Base-by-base conservation (phyloP, 495 filamentous ascomycete genomes). In the Penicillium longicatenatum region DNA sequence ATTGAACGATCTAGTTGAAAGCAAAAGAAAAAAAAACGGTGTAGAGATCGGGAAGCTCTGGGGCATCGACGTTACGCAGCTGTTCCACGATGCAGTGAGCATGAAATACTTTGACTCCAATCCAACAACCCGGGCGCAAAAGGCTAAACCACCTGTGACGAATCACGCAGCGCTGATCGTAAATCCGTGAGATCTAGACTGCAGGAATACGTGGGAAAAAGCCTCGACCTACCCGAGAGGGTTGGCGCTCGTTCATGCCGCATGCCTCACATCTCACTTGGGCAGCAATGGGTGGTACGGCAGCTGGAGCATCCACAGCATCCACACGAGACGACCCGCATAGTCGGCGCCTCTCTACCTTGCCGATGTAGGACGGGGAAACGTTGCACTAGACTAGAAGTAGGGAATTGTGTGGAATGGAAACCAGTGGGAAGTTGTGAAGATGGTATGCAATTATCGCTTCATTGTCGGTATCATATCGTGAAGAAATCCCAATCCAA, bases 401-500 rank as follows among this genome's bases (percentile, higher is more conserved):
- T 39, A 22, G n/a, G n/a, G 29, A 4, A 11, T 30, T 31, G 3
- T 31, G 2, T 3, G 16, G 19, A 20, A 21, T 45, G 20, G 19
- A 20, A 17, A 10, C 12, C 17, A 22, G n/a, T 45, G 29, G 19
- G 4, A 52, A 21, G 12, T 50, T 35, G 35, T 19, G 46, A 52
- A 46, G 29, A 56, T 55, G 48, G 46, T 12, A 35, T 33, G 30
- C 50, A 53, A 26, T 55, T 55, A 49, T 60, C 21, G 52, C 53
- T 60, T 45, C 50, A 42, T 54, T 50, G 41, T 51, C 53, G 64
- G 64, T 69, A 69, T 69, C 66, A 64, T 68, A 69, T 69, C 64
- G 52, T 69, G 63, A 53, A 57, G 26, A 57, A 58, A 59, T 22
- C 45, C 44, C 55, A 55, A 21, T 30, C 46, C 46, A n/a, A 49